Base-by-base conservation (phyloP, 1,284 basidiomycete species). In the Leccinum subrobustum region DNA sequence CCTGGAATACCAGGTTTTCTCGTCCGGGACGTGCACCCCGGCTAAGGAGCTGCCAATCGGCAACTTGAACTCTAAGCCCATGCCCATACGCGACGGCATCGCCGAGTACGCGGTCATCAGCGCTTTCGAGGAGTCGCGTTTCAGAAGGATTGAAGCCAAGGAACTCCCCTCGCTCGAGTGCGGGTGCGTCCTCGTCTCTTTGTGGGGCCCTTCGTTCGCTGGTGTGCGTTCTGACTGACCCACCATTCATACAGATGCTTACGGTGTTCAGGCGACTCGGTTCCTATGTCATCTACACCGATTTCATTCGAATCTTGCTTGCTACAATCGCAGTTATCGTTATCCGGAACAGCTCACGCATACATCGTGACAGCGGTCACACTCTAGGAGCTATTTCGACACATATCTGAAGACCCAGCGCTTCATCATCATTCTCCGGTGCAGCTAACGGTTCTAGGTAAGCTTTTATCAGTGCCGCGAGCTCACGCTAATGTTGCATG, bases 11-110 rank as follows among this genome's bases (percentile, higher is more conserved):
- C 57, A 84, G 78, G 63, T 81, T 82, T 58, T 80, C 82, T 62
- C 82, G 84, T 63, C 74, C 84, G 25, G 84, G 85, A 50, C 81
- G 83, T 62, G 76, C 84, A 25, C 81, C 86, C 44, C 80, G 86
- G 54, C 79, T 99, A 62, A 81, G 96, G 62, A 97, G 96, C 25
- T 99, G 96, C 77, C 35, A 37, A 98, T 99, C 67, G 96, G 96
- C 68, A 96, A 87, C 72, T 99, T 99, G 35, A 37, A 37, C 35
- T 37, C 14, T 72, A 87, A 20, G 20, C 20, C 20, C 20, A 20
- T 20, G 20, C 20, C 20, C 20, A 20, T 20, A 20, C 20, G 20
- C 20, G 20, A 20, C 20, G 20, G 20, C 20, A 20, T 20, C 20
- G 20, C 20, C 20, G 20, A 20, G 20, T 20, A 20, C 20, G 20